Conservation (phyloP, 148 eudicot species). For the Persicaria maculosa region DNA sequence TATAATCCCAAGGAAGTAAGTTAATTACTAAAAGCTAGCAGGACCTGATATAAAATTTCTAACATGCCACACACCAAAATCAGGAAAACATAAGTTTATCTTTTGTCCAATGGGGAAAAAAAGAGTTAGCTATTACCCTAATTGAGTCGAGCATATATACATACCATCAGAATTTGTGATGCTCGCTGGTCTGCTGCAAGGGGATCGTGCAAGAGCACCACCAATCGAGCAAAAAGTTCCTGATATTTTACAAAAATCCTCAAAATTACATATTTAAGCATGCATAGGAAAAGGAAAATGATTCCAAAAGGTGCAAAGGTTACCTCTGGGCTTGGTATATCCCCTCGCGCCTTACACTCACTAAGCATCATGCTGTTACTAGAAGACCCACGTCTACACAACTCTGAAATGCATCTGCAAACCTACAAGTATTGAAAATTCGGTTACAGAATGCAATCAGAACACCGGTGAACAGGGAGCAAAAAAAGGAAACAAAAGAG, state of each 20-base stretch:
- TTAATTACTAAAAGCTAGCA: neutral
- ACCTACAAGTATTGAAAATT: conserved; percentile 36
- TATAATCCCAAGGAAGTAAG: neutral
- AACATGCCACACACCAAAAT: neutral
- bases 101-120: neutral
- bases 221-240: conserved; percentile 93
- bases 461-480: neutral
- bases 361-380: conserved; percentile 49
- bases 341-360: conserved; percentile 77
- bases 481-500: neutral
- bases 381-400: conserved; percentile 61
- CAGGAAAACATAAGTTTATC: neutral
- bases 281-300: neutral
- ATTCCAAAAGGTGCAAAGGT: conserved; percentile 4
- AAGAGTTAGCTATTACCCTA: neutral
- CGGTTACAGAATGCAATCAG: neutral
- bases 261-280: neutral
- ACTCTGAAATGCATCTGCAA: conserved; percentile 96
- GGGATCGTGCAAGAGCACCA: conserved; percentile 92
- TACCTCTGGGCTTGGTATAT: conserved; percentile 91
- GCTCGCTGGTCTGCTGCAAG: conserved; percentile 85
- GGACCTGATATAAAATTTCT: neutral
- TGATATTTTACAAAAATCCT: conserved; percentile 17
- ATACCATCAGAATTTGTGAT: conserved; percentile 78
- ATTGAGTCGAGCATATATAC: conserved; percentile 9